Evolutionary conservation across 768 basidiomycete species (phyloP).

Genomic region (Lanmaoa pseudosensibilis): DNA sequence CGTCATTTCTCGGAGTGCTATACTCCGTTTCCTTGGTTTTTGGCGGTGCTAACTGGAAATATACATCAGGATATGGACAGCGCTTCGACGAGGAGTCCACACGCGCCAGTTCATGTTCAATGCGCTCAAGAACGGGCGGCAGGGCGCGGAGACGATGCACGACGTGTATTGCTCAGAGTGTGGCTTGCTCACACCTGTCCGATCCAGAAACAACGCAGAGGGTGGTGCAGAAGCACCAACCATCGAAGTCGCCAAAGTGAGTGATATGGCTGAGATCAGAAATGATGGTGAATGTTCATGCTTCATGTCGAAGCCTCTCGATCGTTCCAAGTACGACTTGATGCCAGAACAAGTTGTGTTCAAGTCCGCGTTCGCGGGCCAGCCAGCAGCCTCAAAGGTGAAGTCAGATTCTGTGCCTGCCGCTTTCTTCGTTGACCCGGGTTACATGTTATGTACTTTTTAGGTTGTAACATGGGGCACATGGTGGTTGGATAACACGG

Average conservation of each 20-base stretch:
- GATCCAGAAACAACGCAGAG: constrained; percentile 10
- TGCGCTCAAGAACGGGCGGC: constrained; percentile 6
- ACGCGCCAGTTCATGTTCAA: constrained; percentile 13
- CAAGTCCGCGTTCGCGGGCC: background rate
- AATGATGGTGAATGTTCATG: background rate
- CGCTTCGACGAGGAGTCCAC: constrained; percentile 13
- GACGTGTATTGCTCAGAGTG: constrained; percentile 17
- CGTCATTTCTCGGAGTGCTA: background rate
- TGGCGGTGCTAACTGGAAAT: background rate
- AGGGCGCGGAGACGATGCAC: constrained; percentile 15
- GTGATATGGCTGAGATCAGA: background rate
- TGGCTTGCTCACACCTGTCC: constrained; percentile 5
- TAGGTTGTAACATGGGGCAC: background rate
- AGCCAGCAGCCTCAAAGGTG: background rate
- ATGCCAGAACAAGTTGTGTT: background rate
- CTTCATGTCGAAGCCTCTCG: background rate
- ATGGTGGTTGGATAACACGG: background rate
- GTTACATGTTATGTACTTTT: background rate
- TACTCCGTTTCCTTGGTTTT: background rate
- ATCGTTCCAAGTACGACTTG: background rate
- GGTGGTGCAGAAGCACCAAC: constrained; percentile 11
- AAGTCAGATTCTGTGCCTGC: background rate
- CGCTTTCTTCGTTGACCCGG: background rate
- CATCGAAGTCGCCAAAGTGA: constrained; percentile 5
- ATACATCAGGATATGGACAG: constrained; percentile 7